These are phyloP conservation scores for Sphagnum tenellum DNA, from an alignment of 225 moss, liverwort and hornwort species.

Conservation along the genomic window DNA sequence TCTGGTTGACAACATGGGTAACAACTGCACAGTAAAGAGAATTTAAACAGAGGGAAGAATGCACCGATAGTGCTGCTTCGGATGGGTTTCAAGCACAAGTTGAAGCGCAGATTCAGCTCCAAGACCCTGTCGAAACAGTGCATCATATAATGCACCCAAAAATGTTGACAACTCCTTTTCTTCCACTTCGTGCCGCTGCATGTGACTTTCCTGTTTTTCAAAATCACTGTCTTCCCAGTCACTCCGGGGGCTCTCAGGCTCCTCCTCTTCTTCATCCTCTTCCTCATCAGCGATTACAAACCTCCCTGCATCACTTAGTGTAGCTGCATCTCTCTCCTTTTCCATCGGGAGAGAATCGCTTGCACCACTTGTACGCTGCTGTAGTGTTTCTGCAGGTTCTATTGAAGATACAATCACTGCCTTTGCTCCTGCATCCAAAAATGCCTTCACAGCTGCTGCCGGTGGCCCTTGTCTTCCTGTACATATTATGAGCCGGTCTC, in stretches of 20 bases:
- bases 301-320: conserved; percentile 45
- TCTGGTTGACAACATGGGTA: too few species aligned
- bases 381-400: conserved; percentile 42
- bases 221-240: conserved; percentile 87
- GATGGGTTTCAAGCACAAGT: conserved; percentile 67
- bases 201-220: conserved; percentile 53
- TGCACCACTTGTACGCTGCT: conserved; percentile 29
- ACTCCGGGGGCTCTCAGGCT: conserved; percentile 58
- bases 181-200: conserved; percentile 62
- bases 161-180: conserved; percentile 78
- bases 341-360: conserved; percentile 8
- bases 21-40: too few species aligned
- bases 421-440: conserved; percentile 92
- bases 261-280: conserved; percentile 41
- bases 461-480: conserved; percentile 72
- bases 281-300: conserved; percentile 82
- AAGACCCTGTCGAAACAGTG: conserved; percentile 73
- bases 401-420: conserved; percentile 69
- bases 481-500: conserved; percentile 82
- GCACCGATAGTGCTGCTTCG: conserved; percentile 85
- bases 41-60: conserved; percentile 13
- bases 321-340: conserved; percentile 35
- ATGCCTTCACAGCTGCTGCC: conserved; percentile 64
- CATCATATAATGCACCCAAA: conserved; percentile 65
- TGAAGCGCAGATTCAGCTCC: conserved; percentile 67